phyloP scores from a whole-genome alignment of 768 basidiomycete species.

The Russula virescens region DNA sequence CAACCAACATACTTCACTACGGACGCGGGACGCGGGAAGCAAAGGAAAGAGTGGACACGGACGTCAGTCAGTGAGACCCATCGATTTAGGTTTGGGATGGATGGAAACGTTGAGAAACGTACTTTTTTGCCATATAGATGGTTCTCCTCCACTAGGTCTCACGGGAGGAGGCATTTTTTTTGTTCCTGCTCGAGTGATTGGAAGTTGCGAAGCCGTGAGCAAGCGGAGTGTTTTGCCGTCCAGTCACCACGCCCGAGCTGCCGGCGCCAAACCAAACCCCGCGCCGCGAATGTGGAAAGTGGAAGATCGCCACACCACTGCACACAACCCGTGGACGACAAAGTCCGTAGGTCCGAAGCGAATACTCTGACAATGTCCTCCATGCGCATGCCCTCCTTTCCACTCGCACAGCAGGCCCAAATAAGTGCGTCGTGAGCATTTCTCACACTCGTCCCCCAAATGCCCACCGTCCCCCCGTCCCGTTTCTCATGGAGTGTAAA shows the following conservation, averaged over 20 bases:
- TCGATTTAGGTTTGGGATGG: neutral
- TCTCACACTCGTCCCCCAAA: neutral
- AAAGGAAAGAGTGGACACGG: neutral
- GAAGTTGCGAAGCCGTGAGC: neutral
- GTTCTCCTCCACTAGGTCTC: conserved; percentile 22
- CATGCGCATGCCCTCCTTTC: conserved; percentile 41
- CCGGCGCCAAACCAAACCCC: neutral
- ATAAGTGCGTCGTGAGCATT: conserved; percentile 53
- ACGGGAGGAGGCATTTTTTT: conserved; percentile 20
- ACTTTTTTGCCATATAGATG: conserved; percentile 27
- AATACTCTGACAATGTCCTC: conserved; percentile 3
- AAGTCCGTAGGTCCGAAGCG: too few species aligned
- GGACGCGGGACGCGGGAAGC: neutral
- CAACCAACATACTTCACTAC: conserved; percentile 54
- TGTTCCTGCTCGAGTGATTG: neutral
- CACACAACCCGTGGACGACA: too few species aligned
- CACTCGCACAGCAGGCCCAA: conserved; percentile 77
- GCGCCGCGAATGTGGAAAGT: neutral
- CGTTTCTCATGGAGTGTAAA: neutral
- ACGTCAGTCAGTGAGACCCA: conserved; percentile 9
- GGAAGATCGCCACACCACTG: too few species aligned
- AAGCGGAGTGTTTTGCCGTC: too few species aligned
- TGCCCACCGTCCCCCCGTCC: neutral
- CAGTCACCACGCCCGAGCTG: too few species aligned
- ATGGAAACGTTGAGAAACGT: conserved; percentile 1